Base-by-base conservation (phyloP, 352 stramenopile species). In the Phytophthora sojae region DNA sequence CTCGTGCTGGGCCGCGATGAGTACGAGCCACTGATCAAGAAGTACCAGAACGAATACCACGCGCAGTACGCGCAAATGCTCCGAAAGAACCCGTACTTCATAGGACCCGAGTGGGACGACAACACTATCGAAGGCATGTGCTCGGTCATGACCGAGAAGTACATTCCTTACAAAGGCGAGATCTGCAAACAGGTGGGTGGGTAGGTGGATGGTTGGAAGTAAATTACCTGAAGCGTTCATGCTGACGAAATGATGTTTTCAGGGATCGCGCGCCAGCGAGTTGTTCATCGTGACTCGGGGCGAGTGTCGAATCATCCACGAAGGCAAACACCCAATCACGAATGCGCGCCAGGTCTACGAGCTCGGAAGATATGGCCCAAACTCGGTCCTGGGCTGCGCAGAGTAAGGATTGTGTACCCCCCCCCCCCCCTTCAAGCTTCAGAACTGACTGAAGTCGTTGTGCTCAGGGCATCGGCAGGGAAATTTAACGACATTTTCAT, bases 91-190 rank as follows among this genome's bases (percentile, higher is more conserved):
- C 63, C 82, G 1, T 93, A 93, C 56, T 95, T 95, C 54, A 84
- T 84, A 29, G 88, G 88, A 1, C 76, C 83, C 8, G 88, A 92
- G 25, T 95, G 88, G 88, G 86, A 95, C 65, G 81, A 86, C 63
- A 89, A 88, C 39, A 95, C 86, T 37, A 92, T 95, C 51, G 83
- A 94, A 65, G 85, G 83, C 30, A 94, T 95, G 86, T 95, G 88
- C 50, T 90, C 85, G 0, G 88, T 95, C 37, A 95, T 95, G 88
- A 85, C 80, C 1, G 88, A 95, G 55, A 95, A 95, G 58, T 90
- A 92, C 54, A 82, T 94, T 49, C 73, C 88, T 1, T 94, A 84
- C 50, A 75, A 69, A 35, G 77, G 80, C 15, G 86, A 93, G 64
- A 88, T 95, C 32, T 95, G 86, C 72, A 92, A 93, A 54, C 88